These are phyloP conservation scores for Fusarium tjaetaba DNA, from an alignment of 2,329 filamentous ascomycete genomes.

Conservation along the genomic window DNA sequence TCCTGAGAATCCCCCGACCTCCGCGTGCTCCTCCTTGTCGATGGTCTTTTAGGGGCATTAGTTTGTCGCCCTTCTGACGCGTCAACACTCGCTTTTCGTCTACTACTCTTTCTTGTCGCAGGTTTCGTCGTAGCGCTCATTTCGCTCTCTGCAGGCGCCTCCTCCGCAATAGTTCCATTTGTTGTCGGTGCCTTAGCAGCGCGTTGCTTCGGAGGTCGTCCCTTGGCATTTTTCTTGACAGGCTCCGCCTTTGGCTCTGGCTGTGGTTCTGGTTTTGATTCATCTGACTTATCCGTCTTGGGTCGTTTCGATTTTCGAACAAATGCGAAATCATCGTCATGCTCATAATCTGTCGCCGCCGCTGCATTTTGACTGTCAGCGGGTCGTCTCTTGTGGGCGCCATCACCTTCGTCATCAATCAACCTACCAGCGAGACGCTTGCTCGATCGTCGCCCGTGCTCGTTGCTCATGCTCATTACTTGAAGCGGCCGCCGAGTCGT, in stretches of 20 bases:
- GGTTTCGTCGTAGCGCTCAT: constrained; percentile 31
- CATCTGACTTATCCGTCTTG: constrained; percentile 63
- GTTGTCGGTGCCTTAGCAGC: constrained; percentile 48
- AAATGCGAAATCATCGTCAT: constrained; percentile 82
- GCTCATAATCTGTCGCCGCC: constrained; percentile 67
- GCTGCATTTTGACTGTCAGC: constrained; percentile 26
- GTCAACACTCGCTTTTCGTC: constrained; percentile 54
- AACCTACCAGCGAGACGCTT: constrained; percentile 71
- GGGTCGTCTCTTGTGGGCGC: constrained; percentile 2
- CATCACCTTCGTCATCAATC: constrained; percentile 16
- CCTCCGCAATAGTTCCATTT: constrained; percentile 36
- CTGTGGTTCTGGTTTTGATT: constrained; percentile 44
- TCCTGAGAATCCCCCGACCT: constrained; percentile 52
- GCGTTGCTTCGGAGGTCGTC: constrained; percentile 47
- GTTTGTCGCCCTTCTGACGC: constrained; percentile 51
- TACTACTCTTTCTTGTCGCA: constrained; percentile 46
- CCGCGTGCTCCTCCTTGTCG: constrained; percentile 57
- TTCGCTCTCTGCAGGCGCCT: constrained; percentile 23
- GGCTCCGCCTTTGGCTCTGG: constrained; percentile 49
- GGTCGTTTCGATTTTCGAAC: constrained; percentile 73
- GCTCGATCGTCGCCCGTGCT: constrained; percentile 69
- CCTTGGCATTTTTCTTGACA: constrained; percentile 54
- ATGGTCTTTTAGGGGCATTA: constrained; percentile 52
- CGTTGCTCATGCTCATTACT: constrained; percentile 75
- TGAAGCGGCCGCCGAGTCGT: constrained; percentile 71